A percentile compares a stretch with the other conserved stretches of the same genome.
Conservation (phyloP, 345 rosid genomes). For the Anacardium occidentale region DNA sequence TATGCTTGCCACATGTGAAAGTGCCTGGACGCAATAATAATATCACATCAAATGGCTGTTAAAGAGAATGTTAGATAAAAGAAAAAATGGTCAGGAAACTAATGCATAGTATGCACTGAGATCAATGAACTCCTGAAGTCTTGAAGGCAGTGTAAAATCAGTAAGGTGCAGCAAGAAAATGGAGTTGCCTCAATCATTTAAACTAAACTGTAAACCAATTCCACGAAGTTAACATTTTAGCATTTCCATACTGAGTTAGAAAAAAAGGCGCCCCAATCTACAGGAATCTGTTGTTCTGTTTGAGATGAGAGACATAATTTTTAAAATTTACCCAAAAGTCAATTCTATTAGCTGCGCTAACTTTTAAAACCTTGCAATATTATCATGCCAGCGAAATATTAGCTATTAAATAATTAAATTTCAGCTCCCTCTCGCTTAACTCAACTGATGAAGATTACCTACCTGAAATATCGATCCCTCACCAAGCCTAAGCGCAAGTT, state of each 20-base stretch:
- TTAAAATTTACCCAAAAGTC: neutral
- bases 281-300: neutral
- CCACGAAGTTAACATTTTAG: neutral
- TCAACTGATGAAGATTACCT: neutral
- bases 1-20: neutral
- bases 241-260: neutral
- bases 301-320: neutral
- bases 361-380: neutral
- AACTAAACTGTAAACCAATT: neutral
- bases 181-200: neutral
- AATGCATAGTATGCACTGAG: neutral
- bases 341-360: neutral
- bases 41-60: neutral
- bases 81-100: neutral
- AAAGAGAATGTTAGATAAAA: neutral
- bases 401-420: neutral
- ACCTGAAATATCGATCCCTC: neutral
- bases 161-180: neutral
- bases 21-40: neutral
- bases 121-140: neutral
- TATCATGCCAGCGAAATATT: constrained; percentile 14
- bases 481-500: constrained; percentile 15
- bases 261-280: neutral
- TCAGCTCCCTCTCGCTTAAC: neutral
- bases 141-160: neutral